Evolutionary conservation across 2,329 filamentous ascomycete species (phyloP).

Genomic region (Verticillium alfalfae): DNA sequence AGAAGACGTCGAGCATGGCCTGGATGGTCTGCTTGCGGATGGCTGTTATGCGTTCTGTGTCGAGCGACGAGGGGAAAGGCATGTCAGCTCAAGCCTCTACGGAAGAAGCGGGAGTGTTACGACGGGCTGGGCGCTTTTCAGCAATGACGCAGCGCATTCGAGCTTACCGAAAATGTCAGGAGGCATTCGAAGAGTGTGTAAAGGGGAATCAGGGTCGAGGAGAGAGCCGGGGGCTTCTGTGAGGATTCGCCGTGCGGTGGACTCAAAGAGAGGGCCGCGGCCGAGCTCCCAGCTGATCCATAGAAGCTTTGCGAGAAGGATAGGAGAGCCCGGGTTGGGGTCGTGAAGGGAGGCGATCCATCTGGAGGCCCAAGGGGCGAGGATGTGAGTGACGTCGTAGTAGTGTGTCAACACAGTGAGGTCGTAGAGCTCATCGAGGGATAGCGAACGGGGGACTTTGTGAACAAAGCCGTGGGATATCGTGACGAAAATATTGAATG

Average conservation of each 20-base stretch:
- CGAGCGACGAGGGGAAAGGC: background rate
- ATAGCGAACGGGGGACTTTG: constrained; percentile 14
- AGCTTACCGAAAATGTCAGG: constrained; percentile 14
- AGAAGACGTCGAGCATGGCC: constrained; percentile 16
- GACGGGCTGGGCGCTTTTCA: background rate
- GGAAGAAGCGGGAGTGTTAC: background rate
- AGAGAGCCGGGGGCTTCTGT: constrained; percentile 11
- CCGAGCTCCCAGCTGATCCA: constrained; percentile 26
- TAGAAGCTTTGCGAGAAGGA: constrained; percentile 15
- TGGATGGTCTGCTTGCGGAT: constrained; percentile 17
- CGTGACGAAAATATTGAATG: constrained; percentile 19
- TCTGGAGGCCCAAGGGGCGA: constrained; percentile 17
- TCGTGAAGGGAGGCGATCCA: constrained; percentile 14
- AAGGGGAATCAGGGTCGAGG: constrained; percentile 2
- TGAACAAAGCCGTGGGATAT: constrained; percentile 23
- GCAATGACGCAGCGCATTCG: background rate
- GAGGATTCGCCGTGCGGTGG: constrained; percentile 15
- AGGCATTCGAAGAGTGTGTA: constrained; percentile 8
- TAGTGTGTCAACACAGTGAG: constrained; percentile 22
- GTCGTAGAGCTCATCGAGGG: constrained; percentile 17
- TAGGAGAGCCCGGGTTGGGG: constrained; percentile 7
- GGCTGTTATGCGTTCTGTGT: constrained; percentile 9
- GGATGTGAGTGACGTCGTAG: constrained; percentile 18
- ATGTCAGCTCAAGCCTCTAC: background rate
- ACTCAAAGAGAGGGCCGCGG: constrained; percentile 13